These are phyloP conservation scores for Penicillium sp. DNA, from an alignment of 2,329 filamentous ascomycete species.

Conservation along the genomic window DNA sequence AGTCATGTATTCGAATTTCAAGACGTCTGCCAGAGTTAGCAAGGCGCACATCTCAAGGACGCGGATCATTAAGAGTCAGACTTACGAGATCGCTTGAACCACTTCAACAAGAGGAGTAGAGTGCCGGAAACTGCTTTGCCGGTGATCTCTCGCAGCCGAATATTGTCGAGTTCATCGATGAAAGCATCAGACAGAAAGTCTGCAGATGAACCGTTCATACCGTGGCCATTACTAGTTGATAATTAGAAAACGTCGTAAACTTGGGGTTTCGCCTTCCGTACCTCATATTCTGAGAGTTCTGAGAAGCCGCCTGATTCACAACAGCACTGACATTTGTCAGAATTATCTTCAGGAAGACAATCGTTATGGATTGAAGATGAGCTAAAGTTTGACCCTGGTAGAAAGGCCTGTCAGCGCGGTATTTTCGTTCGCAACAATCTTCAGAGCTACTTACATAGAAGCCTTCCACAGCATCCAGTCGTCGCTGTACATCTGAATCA, in stretches of 20 bases:
- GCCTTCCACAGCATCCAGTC: constrained; percentile 72
- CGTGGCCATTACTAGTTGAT: constrained; percentile 28
- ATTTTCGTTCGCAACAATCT: neutral
- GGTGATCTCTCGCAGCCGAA: constrained; percentile 81
- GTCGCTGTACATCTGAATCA: constrained; percentile 49
- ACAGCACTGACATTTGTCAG: constrained; percentile 85
- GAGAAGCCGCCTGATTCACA: constrained; percentile 60
- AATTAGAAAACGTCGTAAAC: constrained; percentile 3
- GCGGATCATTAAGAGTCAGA: constrained; percentile 17
- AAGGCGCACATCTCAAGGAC: neutral
- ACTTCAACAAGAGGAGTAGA: constrained; percentile 85
- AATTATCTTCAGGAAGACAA: constrained; percentile 87
- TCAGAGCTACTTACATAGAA: constrained; percentile 71
- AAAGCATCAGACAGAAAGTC: constrained; percentile 38
- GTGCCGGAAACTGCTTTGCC: constrained; percentile 91
- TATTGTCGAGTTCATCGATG: constrained; percentile 77
- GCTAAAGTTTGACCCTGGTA: constrained; percentile 72
- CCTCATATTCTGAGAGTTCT: constrained; percentile 49
- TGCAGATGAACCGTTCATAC: constrained; percentile 29
- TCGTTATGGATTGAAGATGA: constrained; percentile 87
- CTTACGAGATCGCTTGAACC: constrained; percentile 93
- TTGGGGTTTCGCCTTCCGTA: constrained; percentile 28
- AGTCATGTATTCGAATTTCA: constrained; percentile 95
- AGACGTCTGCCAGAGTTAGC: constrained; percentile 63
- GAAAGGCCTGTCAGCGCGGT: constrained; percentile 1